Conservation (phyloP, 1,139 yeast genomes). For the Saccharomyces hybrid region DNA sequence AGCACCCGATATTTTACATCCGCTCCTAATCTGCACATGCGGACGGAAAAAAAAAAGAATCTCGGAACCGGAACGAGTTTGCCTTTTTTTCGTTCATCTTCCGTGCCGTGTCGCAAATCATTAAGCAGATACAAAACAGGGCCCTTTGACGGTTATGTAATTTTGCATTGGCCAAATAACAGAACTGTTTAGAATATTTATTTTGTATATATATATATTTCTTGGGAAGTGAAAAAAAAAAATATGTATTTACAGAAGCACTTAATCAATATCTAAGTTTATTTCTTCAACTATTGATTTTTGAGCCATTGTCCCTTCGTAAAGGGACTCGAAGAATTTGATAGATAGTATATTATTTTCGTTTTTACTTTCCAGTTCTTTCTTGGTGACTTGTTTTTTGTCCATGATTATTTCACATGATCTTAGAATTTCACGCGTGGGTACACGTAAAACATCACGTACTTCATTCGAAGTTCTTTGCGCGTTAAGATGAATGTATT, state of each 20-base stretch:
- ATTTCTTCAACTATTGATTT: conserved; percentile 40
- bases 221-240: not conserved
- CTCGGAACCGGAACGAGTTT: conserved; percentile 2
- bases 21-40: not conserved
- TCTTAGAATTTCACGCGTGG: conserved; percentile 74
- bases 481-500: conserved; percentile 73
- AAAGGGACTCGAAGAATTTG: conserved; percentile 51
- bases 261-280: conserved; percentile 43
- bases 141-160: not conserved
- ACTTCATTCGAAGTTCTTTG: conserved; percentile 75
- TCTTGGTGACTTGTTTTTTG: conserved; percentile 20
- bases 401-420: conserved; percentile 48
- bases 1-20: not conserved
- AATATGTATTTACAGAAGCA: not conserved
- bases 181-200: not conserved
- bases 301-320: conserved; percentile 44
- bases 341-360: conserved; percentile 52
- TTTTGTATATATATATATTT: not conserved
- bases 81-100: not conserved
- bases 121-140: not conserved
- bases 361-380: conserved; percentile 35
- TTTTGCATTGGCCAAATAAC: not conserved
- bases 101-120: not conserved
- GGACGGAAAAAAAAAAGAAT: not conserved
- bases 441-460: conserved; percentile 69